Evolutionary conservation across 1,139 yeast genomes (phyloP).

Genomic region (Blastobotrys serpentis): DNA sequence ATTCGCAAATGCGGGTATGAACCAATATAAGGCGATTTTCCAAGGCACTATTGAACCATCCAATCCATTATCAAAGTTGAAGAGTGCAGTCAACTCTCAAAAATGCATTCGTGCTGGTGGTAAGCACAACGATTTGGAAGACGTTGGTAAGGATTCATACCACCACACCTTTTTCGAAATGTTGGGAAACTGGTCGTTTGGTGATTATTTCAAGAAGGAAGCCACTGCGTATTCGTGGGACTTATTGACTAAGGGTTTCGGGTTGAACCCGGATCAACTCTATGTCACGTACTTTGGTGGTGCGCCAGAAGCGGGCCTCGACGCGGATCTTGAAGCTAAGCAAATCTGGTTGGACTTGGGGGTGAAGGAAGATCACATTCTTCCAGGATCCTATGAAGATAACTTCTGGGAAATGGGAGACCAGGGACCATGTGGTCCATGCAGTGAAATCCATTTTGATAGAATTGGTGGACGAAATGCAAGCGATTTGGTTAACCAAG

Average conservation of each 20-base stretch:
- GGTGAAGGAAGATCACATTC: constrained; percentile 84
- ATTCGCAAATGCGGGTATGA: constrained; percentile 98
- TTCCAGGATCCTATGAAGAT: constrained; percentile 87
- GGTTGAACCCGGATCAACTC: constrained; percentile 71
- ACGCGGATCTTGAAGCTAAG: constrained; percentile 92
- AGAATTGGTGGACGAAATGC: constrained; percentile 98
- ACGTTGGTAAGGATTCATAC: constrained; percentile 95
- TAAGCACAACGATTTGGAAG: constrained; percentile 97
- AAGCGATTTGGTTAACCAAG: constrained; percentile 82
- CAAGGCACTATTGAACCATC: constrained; percentile 96
- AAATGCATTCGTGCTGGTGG: constrained; percentile 99
- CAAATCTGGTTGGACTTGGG: constrained; percentile 84
- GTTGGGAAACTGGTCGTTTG: constrained; percentile 99
- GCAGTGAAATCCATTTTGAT: constrained; percentile 96
- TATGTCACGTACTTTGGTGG: constrained; percentile 97
- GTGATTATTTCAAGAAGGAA: constrained; percentile 94
- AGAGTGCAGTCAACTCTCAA: constrained; percentile 92
- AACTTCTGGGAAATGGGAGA: constrained; percentile 99
- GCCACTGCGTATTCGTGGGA: constrained; percentile 92
- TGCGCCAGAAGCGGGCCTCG: constrained; percentile 76
- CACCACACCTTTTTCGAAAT: constrained; percentile 98
- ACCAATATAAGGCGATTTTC: constrained; percentile 95
- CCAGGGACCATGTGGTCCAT: constrained; percentile 99
- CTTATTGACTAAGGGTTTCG: constrained; percentile 77
- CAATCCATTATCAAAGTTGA: constrained; percentile 76